Evolutionary conservation across 148 eudicot genomes (phyloP).

Genomic region (Rhododendron williamsianum): DNA sequence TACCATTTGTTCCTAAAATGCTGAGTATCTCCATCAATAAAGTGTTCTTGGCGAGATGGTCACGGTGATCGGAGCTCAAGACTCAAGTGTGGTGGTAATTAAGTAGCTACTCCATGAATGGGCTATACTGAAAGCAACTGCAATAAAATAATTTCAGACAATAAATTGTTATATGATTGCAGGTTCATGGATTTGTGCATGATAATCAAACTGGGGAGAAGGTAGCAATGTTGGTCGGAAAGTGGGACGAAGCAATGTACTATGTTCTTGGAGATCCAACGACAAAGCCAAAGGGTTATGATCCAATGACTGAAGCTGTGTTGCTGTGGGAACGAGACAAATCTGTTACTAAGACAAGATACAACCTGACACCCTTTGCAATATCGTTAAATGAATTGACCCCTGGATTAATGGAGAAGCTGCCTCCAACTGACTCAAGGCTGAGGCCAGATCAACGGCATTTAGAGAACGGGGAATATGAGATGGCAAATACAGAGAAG

Average conservation of each 20-base stretch:
- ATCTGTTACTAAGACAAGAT: conserved; percentile 66
- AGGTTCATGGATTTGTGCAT: conserved; percentile 97
- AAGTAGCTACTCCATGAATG: background rate
- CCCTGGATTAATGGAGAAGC: conserved; percentile 59
- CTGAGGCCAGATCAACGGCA: conserved; percentile 94
- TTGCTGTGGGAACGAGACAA: conserved; percentile 94
- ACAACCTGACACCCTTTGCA: conserved; percentile 87
- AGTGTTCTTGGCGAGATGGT: background rate
- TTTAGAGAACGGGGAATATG: conserved; percentile 93
- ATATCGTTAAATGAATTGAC: conserved; percentile 90
- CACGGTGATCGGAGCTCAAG: background rate
- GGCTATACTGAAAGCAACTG: background rate
- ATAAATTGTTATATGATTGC: conserved; percentile 10
- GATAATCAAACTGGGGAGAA: conserved; percentile 93
- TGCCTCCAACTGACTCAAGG: conserved; percentile 97
- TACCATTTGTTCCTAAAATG: conserved; percentile 6
- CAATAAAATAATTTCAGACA: background rate
- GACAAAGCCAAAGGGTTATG: conserved; percentile 88
- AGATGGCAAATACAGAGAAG: conserved; percentile 85
- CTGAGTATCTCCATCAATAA: background rate
- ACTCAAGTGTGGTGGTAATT: background rate
- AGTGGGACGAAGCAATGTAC: conserved; percentile 99
- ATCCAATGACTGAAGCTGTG: conserved; percentile 95
- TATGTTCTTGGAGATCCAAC: conserved; percentile 90
- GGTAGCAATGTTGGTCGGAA: conserved; percentile 88